These are phyloP conservation scores for Phaeodactylum tricornutum DNA, from an alignment of 108 stramenopile species.

Conservation along the genomic window DNA sequence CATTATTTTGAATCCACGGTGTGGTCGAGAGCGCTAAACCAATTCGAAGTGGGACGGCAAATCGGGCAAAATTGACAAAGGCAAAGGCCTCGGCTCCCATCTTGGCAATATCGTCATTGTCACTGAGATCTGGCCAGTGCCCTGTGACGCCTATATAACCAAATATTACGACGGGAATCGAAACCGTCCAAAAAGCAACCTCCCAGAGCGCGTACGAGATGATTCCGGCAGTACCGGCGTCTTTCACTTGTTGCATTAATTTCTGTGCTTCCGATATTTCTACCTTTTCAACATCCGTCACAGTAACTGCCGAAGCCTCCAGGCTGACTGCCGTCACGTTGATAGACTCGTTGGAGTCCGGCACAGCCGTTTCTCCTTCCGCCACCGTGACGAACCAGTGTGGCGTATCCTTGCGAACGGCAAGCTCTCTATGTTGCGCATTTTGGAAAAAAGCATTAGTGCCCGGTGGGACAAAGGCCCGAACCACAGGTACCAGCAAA, in stretches of 20 bases:
- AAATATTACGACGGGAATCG: slow-evolving; percentile 61
- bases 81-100: slow-evolving; percentile 81
- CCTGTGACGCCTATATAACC: slow-evolving; percentile 59
- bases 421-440: too few relatives aligned
- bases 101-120: slow-evolving; percentile 63
- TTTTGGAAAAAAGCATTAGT: too few relatives aligned
- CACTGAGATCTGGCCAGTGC: slow-evolving; percentile 70
- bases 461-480: too few relatives aligned
- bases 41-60: slow-evolving; percentile 80
- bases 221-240: slow-evolving; percentile 63
- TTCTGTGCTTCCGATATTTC: slow-evolving; percentile 36
- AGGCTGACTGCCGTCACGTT: too few relatives aligned
- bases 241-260: slow-evolving; percentile 58
- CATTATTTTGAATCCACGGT: slow-evolving; percentile 64
- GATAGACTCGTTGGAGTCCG: too few relatives aligned
- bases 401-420: too few relatives aligned
- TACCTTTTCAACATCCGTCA: slow-evolving; percentile 6
- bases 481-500: too few relatives aligned
- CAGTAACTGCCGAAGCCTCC: too few relatives aligned
- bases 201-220: slow-evolving; percentile 75
- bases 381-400: too few relatives aligned
- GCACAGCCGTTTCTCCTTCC: too few relatives aligned
- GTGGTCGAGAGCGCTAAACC: slow-evolving; percentile 73
- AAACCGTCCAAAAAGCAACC: slow-evolving; percentile 66
- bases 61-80: slow-evolving; percentile 84